Conservation (phyloP, 1,284 basidiomycete species). For the Naganishia albida region DNA sequence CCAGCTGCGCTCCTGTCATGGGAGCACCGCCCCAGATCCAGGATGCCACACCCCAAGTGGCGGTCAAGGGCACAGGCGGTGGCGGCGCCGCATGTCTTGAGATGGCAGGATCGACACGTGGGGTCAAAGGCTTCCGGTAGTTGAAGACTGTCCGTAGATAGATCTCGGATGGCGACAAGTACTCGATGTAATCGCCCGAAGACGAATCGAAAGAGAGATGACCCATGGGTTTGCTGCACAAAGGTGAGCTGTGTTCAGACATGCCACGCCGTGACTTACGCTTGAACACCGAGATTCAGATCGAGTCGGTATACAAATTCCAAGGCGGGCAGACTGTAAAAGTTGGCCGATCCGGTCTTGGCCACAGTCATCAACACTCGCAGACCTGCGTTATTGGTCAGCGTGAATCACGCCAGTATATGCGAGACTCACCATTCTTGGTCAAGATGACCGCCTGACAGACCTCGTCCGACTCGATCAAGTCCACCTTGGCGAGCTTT, state of each 20-base stretch:
- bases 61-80: constrained; percentile 47
- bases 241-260: neutral
- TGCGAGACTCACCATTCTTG: constrained; percentile 59
- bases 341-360: constrained; percentile 59
- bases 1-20: constrained; percentile 50
- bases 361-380: constrained; percentile 67
- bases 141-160: constrained; percentile 54
- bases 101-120: constrained; percentile 46
- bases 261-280: constrained; percentile 32
- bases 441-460: constrained; percentile 61
- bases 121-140: constrained; percentile 52
- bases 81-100: constrained; percentile 43
- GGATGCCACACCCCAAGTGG: constrained; percentile 41
- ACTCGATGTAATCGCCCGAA: constrained; percentile 54
- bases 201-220: constrained; percentile 49
- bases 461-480: constrained; percentile 60
- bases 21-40: constrained; percentile 55
- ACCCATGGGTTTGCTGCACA: constrained; percentile 42
- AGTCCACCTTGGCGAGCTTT: constrained; percentile 56
- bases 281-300: constrained; percentile 43
- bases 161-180: constrained; percentile 48
- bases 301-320: constrained; percentile 49
- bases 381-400: constrained; percentile 52
- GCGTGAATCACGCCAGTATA: neutral
- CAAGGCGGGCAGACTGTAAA: constrained; percentile 68